Evolutionary conservation across 768 basidiomycete species (phyloP).

Genomic region (Cantharellus anzutake): DNA sequence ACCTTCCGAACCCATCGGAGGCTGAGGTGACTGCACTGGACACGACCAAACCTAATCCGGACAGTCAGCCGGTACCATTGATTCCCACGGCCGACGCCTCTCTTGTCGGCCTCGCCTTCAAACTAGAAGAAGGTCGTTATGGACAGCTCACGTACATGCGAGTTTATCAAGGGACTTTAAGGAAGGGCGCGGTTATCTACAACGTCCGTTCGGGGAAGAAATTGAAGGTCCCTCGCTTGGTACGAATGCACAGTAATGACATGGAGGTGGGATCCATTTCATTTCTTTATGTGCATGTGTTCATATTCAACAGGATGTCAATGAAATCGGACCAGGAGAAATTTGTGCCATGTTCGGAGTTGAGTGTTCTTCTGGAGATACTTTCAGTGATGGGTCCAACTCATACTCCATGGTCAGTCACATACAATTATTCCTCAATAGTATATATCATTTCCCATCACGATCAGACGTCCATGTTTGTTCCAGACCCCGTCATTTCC

Average conservation of each 20-base stretch:
- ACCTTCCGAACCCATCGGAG: conserved; percentile 80
- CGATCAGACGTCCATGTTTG: conserved; percentile 84
- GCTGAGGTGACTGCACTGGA: conserved; percentile 65
- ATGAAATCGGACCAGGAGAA: conserved; percentile 87
- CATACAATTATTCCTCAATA: background rate
- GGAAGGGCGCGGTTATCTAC: conserved; percentile 66
- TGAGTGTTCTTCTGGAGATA: conserved; percentile 94
- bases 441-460: background rate
- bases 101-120: conserved; percentile 89
- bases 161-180: conserved; percentile 89
- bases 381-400: conserved; percentile 85
- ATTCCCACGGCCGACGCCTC: conserved; percentile 72
- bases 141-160: conserved; percentile 98
- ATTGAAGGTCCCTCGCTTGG: conserved; percentile 89
- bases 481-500: conserved; percentile 96
- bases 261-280: conserved; percentile 58
- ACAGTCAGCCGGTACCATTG: conserved; percentile 35
- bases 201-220: conserved; percentile 92
- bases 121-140: conserved; percentile 92
- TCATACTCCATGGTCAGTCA: conserved; percentile 74
- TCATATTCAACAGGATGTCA: conserved; percentile 49
- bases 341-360: conserved; percentile 99
- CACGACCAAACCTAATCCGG: conserved; percentile 32
- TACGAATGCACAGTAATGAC: conserved; percentile 96
- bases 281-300: background rate